Base-by-base conservation (phyloP, 768 basidiomycete species). In the Boletus eberwhitei region DNA sequence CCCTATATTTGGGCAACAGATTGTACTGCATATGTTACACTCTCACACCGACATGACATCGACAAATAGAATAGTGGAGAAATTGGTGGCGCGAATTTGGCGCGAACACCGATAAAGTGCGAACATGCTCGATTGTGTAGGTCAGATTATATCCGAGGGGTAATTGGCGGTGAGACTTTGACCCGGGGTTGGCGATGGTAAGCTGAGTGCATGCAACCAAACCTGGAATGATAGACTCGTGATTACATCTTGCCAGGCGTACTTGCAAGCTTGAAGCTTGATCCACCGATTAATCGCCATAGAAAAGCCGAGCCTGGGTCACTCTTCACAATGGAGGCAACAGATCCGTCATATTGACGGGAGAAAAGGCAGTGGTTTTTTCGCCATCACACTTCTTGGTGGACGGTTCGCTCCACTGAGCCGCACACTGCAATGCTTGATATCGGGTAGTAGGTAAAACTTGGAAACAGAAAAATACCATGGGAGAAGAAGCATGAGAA, bases 1-100 rank as follows among this genome's bases (percentile, higher is more conserved):
- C 19, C 34, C 49, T 43, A 55, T 51, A 46, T 52, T 63, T 59
- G 34, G 63, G 44, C 34, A 21, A 52, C 22, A 32, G 26, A 16
- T 22, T 50, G 13, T 32, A 13, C 35, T 12, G 26, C 31, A 32
- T 32, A 32, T 32, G 9, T 32, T 32, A 21, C 13, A 16, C 31
- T 48, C 46, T 35, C 59, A 49, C 53, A 59, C 52, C 22, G 31
- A 42, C 17, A 42, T 19, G n/a, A n/a, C 26, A 22, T 21, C 22
- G 11, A 51, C 32, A 50, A 22, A 50, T 31, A 48, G 31, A 32
- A 37, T 17, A 34, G 14, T 21, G 16, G 12, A 0, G 8, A 34
- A 9, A 21, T 29, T 34, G 29, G 29, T 29, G 8, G 29, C 29
- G 29, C 24, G 24, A 26, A 26, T 8, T 13, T 24, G 5, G 22